Evolutionary conservation across 202 grass and related monocot species (phyloP), one percentile per base, ranked within the genome.

Genomic region (Saccharum hybrid): DNA sequence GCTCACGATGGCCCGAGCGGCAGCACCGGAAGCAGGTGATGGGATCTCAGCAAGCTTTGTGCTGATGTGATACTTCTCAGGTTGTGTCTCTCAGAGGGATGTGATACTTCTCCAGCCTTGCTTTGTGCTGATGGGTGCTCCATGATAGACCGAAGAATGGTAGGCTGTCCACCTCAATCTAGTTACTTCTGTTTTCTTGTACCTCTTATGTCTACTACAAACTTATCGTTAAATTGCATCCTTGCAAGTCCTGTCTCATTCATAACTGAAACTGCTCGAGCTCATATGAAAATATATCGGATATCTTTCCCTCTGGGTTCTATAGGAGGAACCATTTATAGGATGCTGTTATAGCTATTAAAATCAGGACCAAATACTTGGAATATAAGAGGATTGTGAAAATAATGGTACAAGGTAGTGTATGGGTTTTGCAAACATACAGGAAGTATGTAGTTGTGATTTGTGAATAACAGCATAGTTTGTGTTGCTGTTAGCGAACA

Each of bases 81-180:
- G 73, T 52, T 94, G 66, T 97, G 94, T 73, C 91, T 97, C 57
- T 93, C 91, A 39, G 94, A 93, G 88, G 91, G 91, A 13, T 97
- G 91, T 90, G 94, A 97, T 87, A 97, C 94, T 41, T 97, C 92
- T 83, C 94, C 94, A 38, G 88, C 94, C 13, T 75, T 97, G 82
- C 87, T 97, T 73, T 97, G 94, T 86, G 86, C 94, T 31, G 91
- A 97, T 73, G 94, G 94, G 16, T 97, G 94, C 82, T 97, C 85
- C 51, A 93, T 94, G 94, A 90, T 97, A 39, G 94, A 97, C 84
- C 84, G 94, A 49, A 90, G 89, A 91, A 97, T 97, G 94, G 94
- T 97, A 86, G 31, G 66, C 71, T 41, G 38, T 28, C n/a, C 75
- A 51, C 8, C 38, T 84, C 52, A 74, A 73, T 72, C 38, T 13